Evolutionary conservation across 108 stramenopile genomes (phyloP).

Genomic region (Skeletonema menzelii): DNA sequence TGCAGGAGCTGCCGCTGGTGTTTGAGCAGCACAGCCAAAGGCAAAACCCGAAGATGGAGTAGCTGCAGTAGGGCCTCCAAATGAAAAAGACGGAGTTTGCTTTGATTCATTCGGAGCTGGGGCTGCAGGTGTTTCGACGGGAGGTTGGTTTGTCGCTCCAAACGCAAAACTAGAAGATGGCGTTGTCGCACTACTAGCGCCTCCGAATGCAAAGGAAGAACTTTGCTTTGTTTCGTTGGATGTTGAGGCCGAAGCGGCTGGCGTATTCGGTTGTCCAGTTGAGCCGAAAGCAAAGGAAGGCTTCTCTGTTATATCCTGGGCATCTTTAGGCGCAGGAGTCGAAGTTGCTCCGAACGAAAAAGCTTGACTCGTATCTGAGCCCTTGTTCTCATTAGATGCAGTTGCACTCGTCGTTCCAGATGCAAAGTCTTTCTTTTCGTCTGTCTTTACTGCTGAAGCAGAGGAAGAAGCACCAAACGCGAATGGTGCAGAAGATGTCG

Average conservation of each 20-base stretch:
- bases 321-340: not conserved
- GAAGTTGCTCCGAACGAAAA: not conserved
- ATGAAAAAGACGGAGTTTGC: not conserved
- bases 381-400: not conserved
- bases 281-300: not conserved
- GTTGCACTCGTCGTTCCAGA: not conserved
- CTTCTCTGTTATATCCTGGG: not conserved
- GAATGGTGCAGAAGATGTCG: not conserved
- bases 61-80: not conserved
- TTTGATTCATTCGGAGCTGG: not conserved
- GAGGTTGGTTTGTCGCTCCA: not conserved
- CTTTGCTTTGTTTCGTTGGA: not conserved
- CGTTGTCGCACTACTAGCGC: not conserved
- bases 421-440: not conserved
- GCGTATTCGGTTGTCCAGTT: not conserved
- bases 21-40: not conserved
- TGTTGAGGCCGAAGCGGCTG: conserved; percentile 1
- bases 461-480: not conserved
- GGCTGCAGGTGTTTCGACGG: not conserved
- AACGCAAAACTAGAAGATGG: not conserved
- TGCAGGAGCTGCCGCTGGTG: not conserved
- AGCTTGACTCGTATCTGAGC: not conserved
- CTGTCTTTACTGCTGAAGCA: not conserved
- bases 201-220: not conserved
- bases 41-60: not conserved